Conservation (phyloP, 164 flowering plant species). For the Vitis rupestris region DNA sequence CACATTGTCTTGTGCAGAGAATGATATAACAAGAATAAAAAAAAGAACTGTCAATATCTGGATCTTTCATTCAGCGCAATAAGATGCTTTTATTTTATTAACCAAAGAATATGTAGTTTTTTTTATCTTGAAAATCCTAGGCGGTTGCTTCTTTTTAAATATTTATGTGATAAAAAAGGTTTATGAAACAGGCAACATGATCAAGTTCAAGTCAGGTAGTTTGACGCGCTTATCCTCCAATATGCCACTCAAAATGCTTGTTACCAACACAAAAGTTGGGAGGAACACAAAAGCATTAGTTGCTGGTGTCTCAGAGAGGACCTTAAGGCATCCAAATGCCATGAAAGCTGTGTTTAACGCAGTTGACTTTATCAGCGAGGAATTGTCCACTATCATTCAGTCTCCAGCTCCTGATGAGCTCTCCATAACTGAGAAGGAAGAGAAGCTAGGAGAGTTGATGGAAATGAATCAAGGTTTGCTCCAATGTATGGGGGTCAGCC, state of each 20-base stretch:
- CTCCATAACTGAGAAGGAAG: conserved; percentile 73
- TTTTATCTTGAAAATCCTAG: not conserved
- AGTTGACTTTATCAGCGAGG: conserved; percentile 87
- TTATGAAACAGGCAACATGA: conserved; percentile 74
- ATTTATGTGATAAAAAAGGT: not conserved
- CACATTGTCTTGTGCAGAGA: no score
- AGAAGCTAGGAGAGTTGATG: conserved; percentile 78
- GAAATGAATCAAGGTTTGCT: conserved; percentile 99
- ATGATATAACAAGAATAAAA: no score
- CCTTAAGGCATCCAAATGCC: conserved; percentile 68
- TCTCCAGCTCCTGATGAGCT: conserved; percentile 58
- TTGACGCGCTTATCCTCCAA: conserved; percentile 60
- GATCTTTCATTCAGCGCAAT: no score
- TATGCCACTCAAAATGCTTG: conserved; percentile 77
- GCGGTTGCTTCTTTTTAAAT: not conserved
- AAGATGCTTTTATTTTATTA: not conserved
- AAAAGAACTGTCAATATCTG: no score
- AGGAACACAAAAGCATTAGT: conserved; percentile 96
- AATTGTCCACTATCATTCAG: conserved; percentile 64
- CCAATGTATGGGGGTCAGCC: conserved; percentile 96
- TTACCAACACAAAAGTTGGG: conserved; percentile 92
- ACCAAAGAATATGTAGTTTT: not conserved
- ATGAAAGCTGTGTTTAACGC: conserved; percentile 82
- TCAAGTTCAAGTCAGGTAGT: conserved; percentile 76
- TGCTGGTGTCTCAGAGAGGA: conserved; percentile 87